Conservation (phyloP, 768 basidiomycete species). For the Kwoniella dejecticola region DNA sequence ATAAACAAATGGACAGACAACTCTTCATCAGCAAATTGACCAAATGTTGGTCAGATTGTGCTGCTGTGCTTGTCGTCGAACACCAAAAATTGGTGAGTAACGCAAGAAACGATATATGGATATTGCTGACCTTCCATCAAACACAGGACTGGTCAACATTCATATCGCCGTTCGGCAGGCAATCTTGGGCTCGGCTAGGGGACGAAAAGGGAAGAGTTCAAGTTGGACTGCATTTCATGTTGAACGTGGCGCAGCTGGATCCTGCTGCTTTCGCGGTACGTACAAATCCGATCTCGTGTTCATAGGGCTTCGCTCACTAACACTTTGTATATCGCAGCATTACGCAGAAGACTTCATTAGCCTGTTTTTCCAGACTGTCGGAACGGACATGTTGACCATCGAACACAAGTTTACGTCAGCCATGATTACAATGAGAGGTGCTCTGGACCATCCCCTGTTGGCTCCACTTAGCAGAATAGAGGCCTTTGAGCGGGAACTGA, state of each 20-base stretch:
- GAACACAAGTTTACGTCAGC: constrained; percentile 66
- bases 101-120: background rate
- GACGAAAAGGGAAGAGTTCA: constrained; percentile 62
- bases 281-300: constrained; percentile 7
- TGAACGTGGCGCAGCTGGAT: constrained; percentile 59
- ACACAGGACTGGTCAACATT: constrained; percentile 67
- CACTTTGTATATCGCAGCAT: constrained; percentile 54
- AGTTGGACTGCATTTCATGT: constrained; percentile 67
- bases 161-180: constrained; percentile 60
- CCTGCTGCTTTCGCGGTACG: constrained; percentile 66
- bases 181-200: constrained; percentile 64
- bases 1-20: constrained; percentile 37
- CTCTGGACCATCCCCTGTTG: constrained; percentile 60
- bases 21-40: constrained; percentile 64
- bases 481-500: constrained; percentile 32
- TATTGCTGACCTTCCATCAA: constrained; percentile 1
- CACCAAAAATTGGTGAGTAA: constrained; percentile 39
- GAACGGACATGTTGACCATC: constrained; percentile 59
- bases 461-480: constrained; percentile 30
- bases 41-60: constrained; percentile 74
- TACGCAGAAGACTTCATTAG: constrained; percentile 62
- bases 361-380: constrained; percentile 62
- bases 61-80: constrained; percentile 63
- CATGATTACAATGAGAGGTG: constrained; percentile 64
- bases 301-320: background rate